Conservation (phyloP, 2,329 filamentous ascomycete genomes). For the Cadophora sp. region DNA sequence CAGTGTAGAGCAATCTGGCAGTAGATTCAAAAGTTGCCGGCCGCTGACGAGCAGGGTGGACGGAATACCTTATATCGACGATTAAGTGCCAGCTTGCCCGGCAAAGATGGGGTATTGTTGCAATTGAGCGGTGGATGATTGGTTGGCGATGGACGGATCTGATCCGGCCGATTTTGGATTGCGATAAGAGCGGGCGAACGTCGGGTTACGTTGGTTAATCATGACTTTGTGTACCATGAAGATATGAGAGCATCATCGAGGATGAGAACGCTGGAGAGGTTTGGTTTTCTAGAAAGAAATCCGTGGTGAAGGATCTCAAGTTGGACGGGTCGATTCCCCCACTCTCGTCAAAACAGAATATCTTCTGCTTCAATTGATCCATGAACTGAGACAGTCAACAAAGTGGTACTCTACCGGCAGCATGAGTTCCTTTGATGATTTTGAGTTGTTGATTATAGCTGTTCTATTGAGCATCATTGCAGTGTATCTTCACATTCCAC, state of each 20-base stretch:
- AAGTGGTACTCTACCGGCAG: neutral
- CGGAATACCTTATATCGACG: neutral
- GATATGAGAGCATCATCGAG: neutral
- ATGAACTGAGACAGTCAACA: too few relatives aligned
- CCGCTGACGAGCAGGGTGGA: constrained; percentile 11
- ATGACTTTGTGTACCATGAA: neutral
- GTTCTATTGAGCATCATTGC: constrained; percentile 6
- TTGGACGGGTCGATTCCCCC: neutral
- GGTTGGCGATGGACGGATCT: neutral
- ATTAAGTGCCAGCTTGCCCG: neutral
- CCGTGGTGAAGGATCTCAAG: neutral
- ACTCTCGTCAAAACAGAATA: neutral
- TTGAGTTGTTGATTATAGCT: neutral
- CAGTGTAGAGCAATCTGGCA: neutral
- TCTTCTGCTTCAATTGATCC: too few relatives aligned
- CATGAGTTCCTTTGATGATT: neutral
- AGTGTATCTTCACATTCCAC: neutral
- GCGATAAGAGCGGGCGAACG: neutral
- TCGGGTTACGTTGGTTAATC: neutral
- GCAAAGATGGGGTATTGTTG: constrained; percentile 8
- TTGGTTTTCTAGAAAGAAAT: neutral
- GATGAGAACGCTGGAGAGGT: neutral
- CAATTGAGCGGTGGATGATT: neutral
- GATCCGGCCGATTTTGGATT: neutral
- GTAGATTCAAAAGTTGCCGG: constrained; percentile 1